Percentiles rank a stretch among this genome's conserved stretches.
Conservation (phyloP, 192 early-diverging fungal genomes). For the Coemansia sp. region DNA sequence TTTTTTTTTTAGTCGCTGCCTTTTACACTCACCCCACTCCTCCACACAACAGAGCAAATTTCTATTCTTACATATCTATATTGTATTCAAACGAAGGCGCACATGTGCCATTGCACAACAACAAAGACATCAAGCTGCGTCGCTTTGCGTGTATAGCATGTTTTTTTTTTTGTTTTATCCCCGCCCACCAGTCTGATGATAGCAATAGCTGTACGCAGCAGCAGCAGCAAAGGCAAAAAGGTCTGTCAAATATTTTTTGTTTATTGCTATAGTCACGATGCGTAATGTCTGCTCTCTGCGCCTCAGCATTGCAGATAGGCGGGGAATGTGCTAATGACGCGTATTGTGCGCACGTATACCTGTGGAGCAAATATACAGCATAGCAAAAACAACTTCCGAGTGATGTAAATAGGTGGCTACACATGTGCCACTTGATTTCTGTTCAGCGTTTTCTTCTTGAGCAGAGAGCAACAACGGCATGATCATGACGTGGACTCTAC, state of each 20-base stretch:
- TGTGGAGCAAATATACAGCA: background rate
- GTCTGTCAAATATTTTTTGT: background rate
- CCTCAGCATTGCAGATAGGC: background rate
- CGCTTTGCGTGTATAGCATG: background rate
- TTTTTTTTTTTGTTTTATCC: background rate
- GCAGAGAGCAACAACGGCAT: slow-evolving; percentile 2
- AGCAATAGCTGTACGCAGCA: slow-evolving; percentile 6
- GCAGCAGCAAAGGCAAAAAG: background rate
- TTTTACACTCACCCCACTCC: background rate
- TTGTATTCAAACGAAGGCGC: background rate
- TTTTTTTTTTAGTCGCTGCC: background rate
- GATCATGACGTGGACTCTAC: background rate
- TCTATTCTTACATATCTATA: slow-evolving; percentile 14
- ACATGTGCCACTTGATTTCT: slow-evolving; percentile 8
- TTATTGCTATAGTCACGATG: slow-evolving; percentile 12
- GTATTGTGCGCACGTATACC: background rate
- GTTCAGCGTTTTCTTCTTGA: slow-evolving; percentile 5
- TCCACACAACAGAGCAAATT: background rate
- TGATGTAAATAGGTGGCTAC: background rate
- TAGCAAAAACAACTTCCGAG: background rate
- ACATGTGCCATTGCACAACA: slow-evolving; percentile 7
- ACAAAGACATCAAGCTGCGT: slow-evolving; percentile 6
- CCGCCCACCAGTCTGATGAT: slow-evolving; percentile 9
- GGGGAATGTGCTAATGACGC: background rate
- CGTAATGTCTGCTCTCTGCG: slow-evolving; percentile 2